phyloP scores from a whole-genome alignment of 2,329 filamentous ascomycete genomes.

The Peltaster fructicola region DNA sequence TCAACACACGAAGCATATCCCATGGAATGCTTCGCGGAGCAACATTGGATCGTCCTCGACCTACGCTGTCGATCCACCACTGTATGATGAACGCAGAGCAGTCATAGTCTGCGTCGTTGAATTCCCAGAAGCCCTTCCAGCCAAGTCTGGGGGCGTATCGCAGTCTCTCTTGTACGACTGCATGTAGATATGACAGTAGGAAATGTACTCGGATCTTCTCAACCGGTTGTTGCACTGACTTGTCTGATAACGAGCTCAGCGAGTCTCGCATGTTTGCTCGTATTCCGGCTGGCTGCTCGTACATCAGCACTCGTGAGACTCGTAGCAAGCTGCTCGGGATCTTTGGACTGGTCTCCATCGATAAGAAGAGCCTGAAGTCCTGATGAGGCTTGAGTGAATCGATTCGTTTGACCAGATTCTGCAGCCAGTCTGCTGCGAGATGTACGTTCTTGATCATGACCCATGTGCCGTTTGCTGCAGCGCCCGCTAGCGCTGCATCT shows the following conservation, averaged over 20 bases:
- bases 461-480: constrained; percentile 83
- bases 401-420: constrained; percentile 92
- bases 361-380: constrained; percentile 88
- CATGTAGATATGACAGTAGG: constrained; percentile 83
- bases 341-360: constrained; percentile 93
- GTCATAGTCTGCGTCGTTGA: constrained; percentile 98
- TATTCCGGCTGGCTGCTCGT: constrained; percentile 93
- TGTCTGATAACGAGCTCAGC: constrained; percentile 46
- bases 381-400: constrained; percentile 85
- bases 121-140: constrained; percentile 99
- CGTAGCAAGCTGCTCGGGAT: constrained; percentile 92
- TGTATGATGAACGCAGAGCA: constrained; percentile 94
- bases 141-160: constrained; percentile 86
- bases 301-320: constrained; percentile 87
- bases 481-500: constrained; percentile 87
- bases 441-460: constrained; percentile 99
- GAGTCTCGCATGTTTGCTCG: constrained; percentile 98
- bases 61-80: constrained; percentile 72
- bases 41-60: constrained; percentile 76
- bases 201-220: constrained; percentile 83
- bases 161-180: constrained; percentile 84
- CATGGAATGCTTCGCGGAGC: constrained; percentile 88
- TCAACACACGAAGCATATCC: constrained; percentile 81
- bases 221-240: constrained; percentile 61
- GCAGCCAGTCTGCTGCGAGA: constrained; percentile 85